Evolutionary conservation across 1,284 basidiomycete genomes (phyloP), one percentile per base, ranked within the genome.

Genomic region (Thelephora terrestris): DNA sequence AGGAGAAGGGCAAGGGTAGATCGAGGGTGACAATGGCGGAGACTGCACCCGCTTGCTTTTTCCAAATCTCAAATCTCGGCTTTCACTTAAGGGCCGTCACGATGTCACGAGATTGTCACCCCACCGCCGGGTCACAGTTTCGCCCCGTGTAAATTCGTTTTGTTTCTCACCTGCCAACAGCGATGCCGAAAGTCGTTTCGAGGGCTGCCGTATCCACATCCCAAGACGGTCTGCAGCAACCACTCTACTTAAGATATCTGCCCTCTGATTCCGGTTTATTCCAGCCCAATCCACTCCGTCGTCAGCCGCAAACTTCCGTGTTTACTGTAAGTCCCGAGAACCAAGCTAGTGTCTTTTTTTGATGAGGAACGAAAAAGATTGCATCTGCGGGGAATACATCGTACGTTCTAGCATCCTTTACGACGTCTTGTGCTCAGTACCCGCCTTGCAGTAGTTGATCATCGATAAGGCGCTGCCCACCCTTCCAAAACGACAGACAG

Each of bases 371-470:
- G 49, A 52, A 45, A 46, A 58, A 88, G 85, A 90, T 63, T 90
- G 87, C 60, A 80, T 90, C 50, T 89, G 86, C 63, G 86, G 85
- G 59, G 85, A 89, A 64, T 89, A 89, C 58, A 79, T 87, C 59
- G 86, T 86, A 61, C 57, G 84, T 74, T 39, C 43, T 17, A 18
- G 24, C 7, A 7, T 39, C 14, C 32, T 17, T 39, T 17, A 21
- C 29, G 38, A 39, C 16, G 16, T 37, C 49, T 27, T 51, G 52
- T 46, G 46, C 50, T 43, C 50, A 47, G 48, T 55, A 52, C 46
- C 53, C 38, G 40, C 44, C 43, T 43, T 32, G 54, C 49, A 37
- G 29, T 57, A 90, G 86, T 82, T 90, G 53, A 87, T 90, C 23
- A 84, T 89, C 61, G 87, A 90, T 65, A 85, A 81, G 63, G 76